Base-by-base conservation (phyloP, 2,329 filamentous ascomycete species). In the Anisogramma anomala region DNA sequence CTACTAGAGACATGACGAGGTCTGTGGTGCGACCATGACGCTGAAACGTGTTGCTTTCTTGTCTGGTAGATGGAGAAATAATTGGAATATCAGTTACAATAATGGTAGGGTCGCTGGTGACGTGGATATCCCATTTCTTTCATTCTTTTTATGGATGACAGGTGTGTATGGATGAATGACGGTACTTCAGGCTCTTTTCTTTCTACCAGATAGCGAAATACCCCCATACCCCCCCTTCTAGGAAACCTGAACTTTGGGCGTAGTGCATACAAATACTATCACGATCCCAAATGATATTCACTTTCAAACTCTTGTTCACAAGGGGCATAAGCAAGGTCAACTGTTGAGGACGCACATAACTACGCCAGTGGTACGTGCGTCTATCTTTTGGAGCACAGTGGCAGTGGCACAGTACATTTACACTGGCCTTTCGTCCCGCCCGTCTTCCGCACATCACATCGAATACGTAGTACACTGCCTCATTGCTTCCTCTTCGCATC, bases 1-100 rank as follows among this genome's bases (percentile, higher is more conserved):
- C 18, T 62, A 58, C 42, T 62, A 54, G 48, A 8, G 6, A 22
- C 14, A n/a, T n/a, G n/a, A n/a, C n/a, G n/a, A n/a, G n/a, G n/a
- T n/a, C n/a, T n/a, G n/a, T n/a, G n/a, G n/a, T n/a, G n/a, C 17
- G 20, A n/a, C 14, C 11, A 28, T 19, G 14, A 27, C 19, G 3
- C 1, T 4, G 23, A 17, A 19, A 6, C 14, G 14, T 13, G 19
- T 30, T 11, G 18, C 17, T 17, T 30, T 11, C 10, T n/a, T 32
- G 6, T 19, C 3, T 3, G 7, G 5, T 13, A n/a, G n/a, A 2
- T 20, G 15, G 4, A 22, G 20, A 15, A 26, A 7, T 6, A 33
- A 6, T 19, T 15, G 11, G 14, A n/a, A n/a, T n/a, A n/a, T n/a
- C n/a, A n/a, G n/a, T n/a, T n/a, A n/a, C n/a, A n/a, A n/a, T n/a